A percentile compares a stretch with the other conserved stretches of the same genome.
Conservation (phyloP, 441 rosid genomes). For the Rhodomyrtus psidioides region DNA sequence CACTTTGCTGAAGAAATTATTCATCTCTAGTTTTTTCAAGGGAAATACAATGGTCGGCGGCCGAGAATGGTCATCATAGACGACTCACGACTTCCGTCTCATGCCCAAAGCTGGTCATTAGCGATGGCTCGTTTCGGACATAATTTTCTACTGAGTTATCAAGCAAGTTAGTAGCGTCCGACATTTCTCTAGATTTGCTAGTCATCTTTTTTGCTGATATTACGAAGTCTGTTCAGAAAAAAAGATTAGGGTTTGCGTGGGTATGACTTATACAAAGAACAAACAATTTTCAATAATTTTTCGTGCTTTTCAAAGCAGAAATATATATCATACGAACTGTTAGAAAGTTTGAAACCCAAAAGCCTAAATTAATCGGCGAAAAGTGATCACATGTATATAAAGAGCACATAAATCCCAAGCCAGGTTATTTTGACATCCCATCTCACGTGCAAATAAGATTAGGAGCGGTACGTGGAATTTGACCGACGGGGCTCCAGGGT, state of each 20-base stretch:
- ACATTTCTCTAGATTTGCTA: not conserved
- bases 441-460: no score
- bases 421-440: no score
- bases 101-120: not conserved
- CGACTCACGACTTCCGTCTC: not conserved
- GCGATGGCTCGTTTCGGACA: not conserved
- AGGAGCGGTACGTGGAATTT: no score
- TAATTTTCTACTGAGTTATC: not conserved
- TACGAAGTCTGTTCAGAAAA: not conserved
- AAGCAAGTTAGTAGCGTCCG: not conserved
- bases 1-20: not conserved
- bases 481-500: no score
- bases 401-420: no score
- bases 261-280: not conserved
- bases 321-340: no score
- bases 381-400: no score
- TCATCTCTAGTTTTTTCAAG: not conserved
- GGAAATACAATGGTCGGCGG: not conserved
- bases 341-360: no score
- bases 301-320: not conserved
- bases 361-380: no score
- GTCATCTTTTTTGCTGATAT: not conserved
- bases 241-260: not conserved
- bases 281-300: not conserved
- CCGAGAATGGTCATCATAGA: not conserved